Evolutionary conservation across 805 yeast genomes (phyloP).

Genomic region (Starmera dryadoides): DNA sequence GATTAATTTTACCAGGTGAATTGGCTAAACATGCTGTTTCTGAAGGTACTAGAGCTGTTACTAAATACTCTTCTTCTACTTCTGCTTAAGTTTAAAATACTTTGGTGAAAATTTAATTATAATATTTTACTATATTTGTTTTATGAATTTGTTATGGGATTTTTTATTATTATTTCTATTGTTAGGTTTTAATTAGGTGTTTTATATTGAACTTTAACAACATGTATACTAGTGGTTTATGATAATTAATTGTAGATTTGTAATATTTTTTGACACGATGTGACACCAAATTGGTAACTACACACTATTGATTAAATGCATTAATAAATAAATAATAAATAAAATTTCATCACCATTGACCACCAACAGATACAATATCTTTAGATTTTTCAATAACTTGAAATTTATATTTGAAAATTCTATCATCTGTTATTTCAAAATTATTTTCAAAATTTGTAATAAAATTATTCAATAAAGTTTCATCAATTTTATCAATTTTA

Average conservation of each 20-base stretch:
- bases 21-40: constrained; percentile 97
- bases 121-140: neutral
- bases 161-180: neutral
- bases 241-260: too few species aligned
- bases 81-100: constrained; percentile 25
- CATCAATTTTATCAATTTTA: constrained; percentile 27
- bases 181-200: neutral
- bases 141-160: neutral
- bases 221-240: neutral
- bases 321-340: neutral
- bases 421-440: constrained; percentile 23
- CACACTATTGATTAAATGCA: too few species aligned
- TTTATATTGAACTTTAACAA: neutral
- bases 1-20: constrained; percentile 98
- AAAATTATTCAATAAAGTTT: constrained; percentile 23
- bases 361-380: constrained; percentile 44
- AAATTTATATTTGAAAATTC: constrained; percentile 41
- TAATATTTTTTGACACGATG: too few species aligned
- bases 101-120: neutral
- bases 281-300: too few species aligned
- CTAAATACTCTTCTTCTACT: constrained; percentile 78
- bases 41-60: constrained; percentile 98
- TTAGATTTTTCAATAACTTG: constrained; percentile 44
- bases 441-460: constrained; percentile 23
- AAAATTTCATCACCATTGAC: constrained; percentile 38